Base-by-base conservation (phyloP, 176 grass and related monocot genomes). In the Themeda triandra region DNA sequence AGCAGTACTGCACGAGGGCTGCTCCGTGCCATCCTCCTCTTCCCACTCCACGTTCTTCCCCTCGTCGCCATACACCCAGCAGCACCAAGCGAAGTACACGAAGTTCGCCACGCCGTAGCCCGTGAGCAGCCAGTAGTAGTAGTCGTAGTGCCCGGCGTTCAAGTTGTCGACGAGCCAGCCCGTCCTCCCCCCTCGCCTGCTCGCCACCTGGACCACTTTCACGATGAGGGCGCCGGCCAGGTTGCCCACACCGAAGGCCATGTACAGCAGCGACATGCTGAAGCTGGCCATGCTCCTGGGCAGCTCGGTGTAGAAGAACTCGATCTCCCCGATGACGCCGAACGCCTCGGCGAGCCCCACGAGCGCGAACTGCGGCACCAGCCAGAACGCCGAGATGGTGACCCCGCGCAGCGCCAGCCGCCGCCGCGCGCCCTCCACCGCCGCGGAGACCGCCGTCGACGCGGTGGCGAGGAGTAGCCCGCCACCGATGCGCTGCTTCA, bases 281-380 rank as follows among this genome's bases (percentile, higher is more conserved):
- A 91, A 86, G 92, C 89, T 94, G 41, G 77, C 84, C 86, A 94
- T 89, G 80, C 86, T 91, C 59, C 82, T 87, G 66, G 89, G 89
- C 63, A 91, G 51, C 73, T 94, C 86, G 24, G 81, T 84, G 86
- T 94, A 91, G 84, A 86, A 94, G 86, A 94, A 94, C 71, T 94
- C 86, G 27, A 94, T 77, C 73, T 91, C 84, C 48, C 89, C 84
- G 60, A 94, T 94, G 4, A 89, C 40, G 33, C 44, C 87, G 30
- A 94, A 82, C 21, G 92, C 92, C 87, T 91, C 89, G 14, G 87
- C 87, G 8, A 94, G 85, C 81, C 92, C 92, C 18, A 71, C 60
- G 1, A 94, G 80, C 73, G 67, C 75, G 68, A 75, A 82, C 84
- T 94, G 89, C 60, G 87, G 89, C 60, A 89, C 81, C 7, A 91